Base-by-base conservation (phyloP, 176 grass and related monocot species). In the Triticum timopheevii region DNA sequence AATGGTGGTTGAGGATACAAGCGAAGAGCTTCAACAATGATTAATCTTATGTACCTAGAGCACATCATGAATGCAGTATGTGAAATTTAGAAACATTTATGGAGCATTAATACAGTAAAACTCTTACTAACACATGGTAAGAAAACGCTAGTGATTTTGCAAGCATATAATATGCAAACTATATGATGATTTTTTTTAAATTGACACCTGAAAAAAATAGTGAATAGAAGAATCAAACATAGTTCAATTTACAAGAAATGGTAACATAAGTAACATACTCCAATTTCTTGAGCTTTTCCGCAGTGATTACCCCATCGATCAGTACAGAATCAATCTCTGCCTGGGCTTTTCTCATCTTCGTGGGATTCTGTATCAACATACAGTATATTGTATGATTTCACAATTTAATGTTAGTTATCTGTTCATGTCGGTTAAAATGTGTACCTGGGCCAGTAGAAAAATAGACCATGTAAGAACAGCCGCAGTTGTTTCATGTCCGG, bases 401-500 rank as follows among this genome's bases (percentile, higher is more conserved):
- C n/a, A 69, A 72, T 52, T 19, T 9, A 79, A 81, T 39, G 31
- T 11, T 20, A 45, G 9, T 52, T 67, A 22, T 61, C 5, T 39
- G 39, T 22, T 31, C 61, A 74, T 84, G 86, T 4, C 31, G 30
- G n/a, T 64, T 23, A 79, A 10, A 88, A 75, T 77, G 10, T 35
- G 30, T 91, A 96, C 96, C 90, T 96, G 92, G 66, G 96, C 92
- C 38, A 98, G 87, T 82, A 98, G 68, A 86, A 91, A 98, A 80
- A 91, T 79, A 76, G 93, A 93, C 96, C 96, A 98, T 64, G 96
- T 98, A 45, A 98, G 79, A 84, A 98, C 96, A 89, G 93, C 96
- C 34, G 96, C 96, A 77, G 96, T 96, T 91, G 96, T 96, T 92
- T 98, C 96, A 90, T 98, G 96, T 83, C 96, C 96, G 67, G 96